phyloP scores from a whole-genome alignment of 176 grass and related monocot species.

The Musa schizocarpa region DNA sequence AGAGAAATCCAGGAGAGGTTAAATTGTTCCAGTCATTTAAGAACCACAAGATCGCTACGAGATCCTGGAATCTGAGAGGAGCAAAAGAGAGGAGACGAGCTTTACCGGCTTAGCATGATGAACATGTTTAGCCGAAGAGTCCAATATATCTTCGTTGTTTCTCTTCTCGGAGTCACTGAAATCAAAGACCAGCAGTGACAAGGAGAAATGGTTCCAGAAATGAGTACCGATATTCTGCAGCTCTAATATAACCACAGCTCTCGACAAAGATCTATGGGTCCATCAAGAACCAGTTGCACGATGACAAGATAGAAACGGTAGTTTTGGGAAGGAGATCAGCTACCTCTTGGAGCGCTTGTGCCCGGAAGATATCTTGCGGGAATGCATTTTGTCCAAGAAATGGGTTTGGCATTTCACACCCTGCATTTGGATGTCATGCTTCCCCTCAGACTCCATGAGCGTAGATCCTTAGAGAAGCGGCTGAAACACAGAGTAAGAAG shows the following conservation, averaged over 20 bases:
- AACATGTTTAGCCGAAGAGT: constrained; percentile 32
- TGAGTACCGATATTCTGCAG: neutral
- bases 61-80: neutral
- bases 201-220: constrained; percentile 2
- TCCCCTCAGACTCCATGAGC: constrained; percentile 36
- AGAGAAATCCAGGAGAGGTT: neutral
- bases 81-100: neutral
- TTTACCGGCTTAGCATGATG: constrained; percentile 38
- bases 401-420: constrained; percentile 42
- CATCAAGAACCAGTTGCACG: neutral
- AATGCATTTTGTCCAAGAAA: constrained; percentile 36
- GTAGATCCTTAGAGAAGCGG: neutral
- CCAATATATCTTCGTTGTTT: constrained; percentile 23
- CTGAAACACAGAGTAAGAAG: constrained; percentile 1
- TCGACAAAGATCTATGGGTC: neutral
- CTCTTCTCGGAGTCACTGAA: constrained; percentile 55
- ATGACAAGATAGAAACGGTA: constrained; percentile 9
- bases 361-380: constrained; percentile 28
- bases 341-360: constrained; percentile 62
- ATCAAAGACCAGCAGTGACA: constrained; percentile 23
- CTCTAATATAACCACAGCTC: neutral
- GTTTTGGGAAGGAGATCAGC: constrained; percentile 9
- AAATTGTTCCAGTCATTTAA: neutral
- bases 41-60: neutral
- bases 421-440: constrained; percentile 17